Conservation (phyloP, 164 flowering plant species). For the Houttuynia cordata region DNA sequence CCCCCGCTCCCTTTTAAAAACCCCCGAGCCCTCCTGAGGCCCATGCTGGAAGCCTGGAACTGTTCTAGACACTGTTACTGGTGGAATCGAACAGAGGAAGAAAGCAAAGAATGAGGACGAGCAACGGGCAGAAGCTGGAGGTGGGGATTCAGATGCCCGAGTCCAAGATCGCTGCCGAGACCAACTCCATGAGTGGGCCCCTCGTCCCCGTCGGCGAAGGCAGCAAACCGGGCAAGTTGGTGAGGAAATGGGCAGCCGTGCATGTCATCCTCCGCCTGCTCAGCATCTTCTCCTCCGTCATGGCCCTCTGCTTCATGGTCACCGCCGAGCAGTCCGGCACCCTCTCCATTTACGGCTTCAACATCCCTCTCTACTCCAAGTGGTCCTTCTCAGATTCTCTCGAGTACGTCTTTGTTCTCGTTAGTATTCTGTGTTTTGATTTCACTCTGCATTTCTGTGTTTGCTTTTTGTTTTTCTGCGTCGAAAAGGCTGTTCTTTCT, state of each 20-base stretch:
- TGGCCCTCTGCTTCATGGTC: slow-evolving; percentile 43
- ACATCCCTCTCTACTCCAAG: slow-evolving; percentile 52
- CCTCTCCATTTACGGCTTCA: slow-evolving; percentile 51
- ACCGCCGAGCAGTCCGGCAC: slow-evolving; percentile 40
- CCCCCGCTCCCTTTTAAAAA: background rate
- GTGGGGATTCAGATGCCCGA: slow-evolving; percentile 29
- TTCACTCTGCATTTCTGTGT: background rate
- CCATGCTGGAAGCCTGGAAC: no score
- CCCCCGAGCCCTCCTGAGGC: no score
- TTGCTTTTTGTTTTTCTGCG: background rate
- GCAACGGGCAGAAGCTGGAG: slow-evolving; percentile 18
- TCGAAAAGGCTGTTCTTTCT: no score
- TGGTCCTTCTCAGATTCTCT: slow-evolving; percentile 77
- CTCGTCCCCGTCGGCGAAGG: slow-evolving; percentile 7
- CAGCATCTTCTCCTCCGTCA: slow-evolving; percentile 35
- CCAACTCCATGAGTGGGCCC: slow-evolving; percentile 28
- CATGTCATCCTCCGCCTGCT: slow-evolving; percentile 30
- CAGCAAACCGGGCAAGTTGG: slow-evolving; percentile 2
- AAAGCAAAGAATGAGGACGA: background rate
- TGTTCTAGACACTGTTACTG: background rate
- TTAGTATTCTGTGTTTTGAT: no score
- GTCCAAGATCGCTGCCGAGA: slow-evolving; percentile 22
- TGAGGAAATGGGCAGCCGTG: slow-evolving; percentile 23
- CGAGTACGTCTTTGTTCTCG: slow-evolving; percentile 31
- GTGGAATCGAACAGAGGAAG: background rate